Evolutionary conservation across 2,329 filamentous ascomycete genomes (phyloP).

Genomic region (Pseudogymnoascus verrucosus): DNA sequence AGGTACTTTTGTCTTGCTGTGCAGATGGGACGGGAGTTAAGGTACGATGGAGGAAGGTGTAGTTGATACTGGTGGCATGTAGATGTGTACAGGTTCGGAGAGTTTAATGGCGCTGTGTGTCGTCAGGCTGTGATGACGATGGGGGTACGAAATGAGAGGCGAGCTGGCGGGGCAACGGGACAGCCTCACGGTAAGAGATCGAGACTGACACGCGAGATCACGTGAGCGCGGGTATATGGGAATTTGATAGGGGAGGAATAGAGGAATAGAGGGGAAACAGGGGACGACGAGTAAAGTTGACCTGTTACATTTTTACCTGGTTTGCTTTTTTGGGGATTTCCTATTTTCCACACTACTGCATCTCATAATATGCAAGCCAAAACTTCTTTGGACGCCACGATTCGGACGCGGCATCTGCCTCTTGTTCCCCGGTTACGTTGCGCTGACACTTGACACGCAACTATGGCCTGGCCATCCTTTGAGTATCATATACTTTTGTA

Average conservation of each 20-base stretch:
- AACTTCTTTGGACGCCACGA: not conserved
- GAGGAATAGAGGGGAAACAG: not conserved
- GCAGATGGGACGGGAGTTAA: not conserved
- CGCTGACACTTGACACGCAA: not conserved
- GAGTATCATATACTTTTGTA: not conserved
- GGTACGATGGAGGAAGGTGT: not conserved
- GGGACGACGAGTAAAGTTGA: not conserved
- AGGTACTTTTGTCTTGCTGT: not conserved
- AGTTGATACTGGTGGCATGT: not conserved
- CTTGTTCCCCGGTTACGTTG: not conserved
- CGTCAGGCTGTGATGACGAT: conserved; percentile 3
- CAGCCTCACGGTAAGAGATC: not conserved
- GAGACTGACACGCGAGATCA: not conserved
- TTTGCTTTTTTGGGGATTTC: not conserved
- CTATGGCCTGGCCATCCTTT: no score
- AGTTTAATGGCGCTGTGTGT: not conserved
- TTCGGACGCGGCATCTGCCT: not conserved
- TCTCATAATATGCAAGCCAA: not conserved
- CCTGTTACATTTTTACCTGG: not conserved
- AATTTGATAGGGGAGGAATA: not conserved
- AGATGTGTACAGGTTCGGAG: not conserved
- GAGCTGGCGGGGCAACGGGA: conserved; percentile 1
- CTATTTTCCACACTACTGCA: not conserved
- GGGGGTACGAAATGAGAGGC: not conserved
- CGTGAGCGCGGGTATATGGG: not conserved